Evolutionary conservation across 768 basidiomycete genomes (phyloP), one percentile per base, ranked within the genome.

Genomic region (Mycena vitilis): DNA sequence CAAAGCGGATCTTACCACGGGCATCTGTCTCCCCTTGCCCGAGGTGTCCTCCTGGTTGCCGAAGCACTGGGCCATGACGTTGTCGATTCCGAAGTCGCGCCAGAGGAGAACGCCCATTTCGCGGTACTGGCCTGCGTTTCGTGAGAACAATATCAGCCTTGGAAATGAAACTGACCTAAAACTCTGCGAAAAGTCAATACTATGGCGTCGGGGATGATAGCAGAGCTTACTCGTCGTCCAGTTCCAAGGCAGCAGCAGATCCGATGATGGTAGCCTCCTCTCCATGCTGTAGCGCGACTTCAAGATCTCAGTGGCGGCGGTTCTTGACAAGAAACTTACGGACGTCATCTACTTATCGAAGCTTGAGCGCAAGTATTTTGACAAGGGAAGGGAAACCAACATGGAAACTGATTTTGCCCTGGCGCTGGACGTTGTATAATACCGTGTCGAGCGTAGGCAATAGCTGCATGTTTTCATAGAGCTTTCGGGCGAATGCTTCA

Each of bases 201-300:
- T 45, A 20, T 42, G 2, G 11, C 37, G 1, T 7, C 20, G 36
- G n/a, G 13, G 22, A 36, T 8, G 36, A 23, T 5, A 11, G 20
- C 5, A 34, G 51, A 9, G 38, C 56, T 80, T 74, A 95, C 94
- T 98, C 96, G 75, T 98, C 96, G 69, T 93, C 89, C 16, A 80
- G 76, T 63, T 88, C 90, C 71, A 97, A 85, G 11, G 91, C 95
- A 37, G 96, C 95, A 3, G 96, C 95, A 47, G 94, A 91, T 10
- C 95, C 95, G 34, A 96, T 87, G 52, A 96, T 89, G 5, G 94
- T 91, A 7, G 95, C 96, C 83, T 96, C 95, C 78, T 97, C 95
- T 37, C 95, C 95, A 76, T 95, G 81, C 92, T 95, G 76, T 9
- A 40, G 40, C 38, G 61, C 52, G 37, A 37, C 4, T 16, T 52